Percentiles rank a stretch among this genome's conserved stretches.
phyloP scores from a whole-genome alignment of 371 early-diverging fungal genomes.

The Syncephalastrum contaminatum region DNA sequence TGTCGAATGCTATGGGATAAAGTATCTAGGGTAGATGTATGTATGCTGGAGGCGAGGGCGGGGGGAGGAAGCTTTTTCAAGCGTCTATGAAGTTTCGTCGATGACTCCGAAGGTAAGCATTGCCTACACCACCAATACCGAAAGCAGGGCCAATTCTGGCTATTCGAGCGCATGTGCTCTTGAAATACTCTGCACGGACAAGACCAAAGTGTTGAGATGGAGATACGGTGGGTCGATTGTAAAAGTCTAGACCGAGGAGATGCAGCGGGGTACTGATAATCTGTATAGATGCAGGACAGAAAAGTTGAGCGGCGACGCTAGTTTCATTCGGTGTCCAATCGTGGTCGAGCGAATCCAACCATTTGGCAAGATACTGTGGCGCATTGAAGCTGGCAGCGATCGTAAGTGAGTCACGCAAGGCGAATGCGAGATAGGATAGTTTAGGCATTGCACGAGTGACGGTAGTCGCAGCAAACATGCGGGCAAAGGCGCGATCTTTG shows the following conservation, averaged over 20 bases:
- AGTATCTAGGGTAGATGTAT: too few relatives aligned
- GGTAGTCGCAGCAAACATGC: slow-evolving; percentile 53
- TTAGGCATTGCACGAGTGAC: slow-evolving; percentile 49
- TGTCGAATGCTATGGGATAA: too few relatives aligned
- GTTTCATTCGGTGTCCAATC: slow-evolving; percentile 23
- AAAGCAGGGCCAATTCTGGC: slow-evolving; percentile 71
- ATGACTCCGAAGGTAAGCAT: slow-evolving; percentile 28
- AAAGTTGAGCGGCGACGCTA: slow-evolving; percentile 46
- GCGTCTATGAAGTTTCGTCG: too few relatives aligned
- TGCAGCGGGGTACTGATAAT: slow-evolving; percentile 61
- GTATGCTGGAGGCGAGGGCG: too few relatives aligned
- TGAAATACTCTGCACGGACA: slow-evolving; percentile 55
- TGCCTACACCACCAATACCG: slow-evolving; percentile 70
- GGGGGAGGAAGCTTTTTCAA: too few relatives aligned
- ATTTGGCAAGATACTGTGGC: slow-evolving; percentile 39
- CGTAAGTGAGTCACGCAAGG: slow-evolving; percentile 61
- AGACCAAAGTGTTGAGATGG: slow-evolving; percentile 27
- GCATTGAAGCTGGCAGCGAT: slow-evolving; percentile 70
- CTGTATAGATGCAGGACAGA: slow-evolving; percentile 58
- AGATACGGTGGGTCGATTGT: slow-evolving; percentile 48
- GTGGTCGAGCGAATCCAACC: slow-evolving; percentile 20
- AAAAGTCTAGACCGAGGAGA: slow-evolving; percentile 59
- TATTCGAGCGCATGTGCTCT: slow-evolving; percentile 56
- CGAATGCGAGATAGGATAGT: slow-evolving; percentile 53
- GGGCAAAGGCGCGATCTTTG: slow-evolving; percentile 63